These are phyloP conservation scores for Penicillium hordei DNA, from an alignment of 2,329 filamentous ascomycete genomes.

Conservation along the genomic window DNA sequence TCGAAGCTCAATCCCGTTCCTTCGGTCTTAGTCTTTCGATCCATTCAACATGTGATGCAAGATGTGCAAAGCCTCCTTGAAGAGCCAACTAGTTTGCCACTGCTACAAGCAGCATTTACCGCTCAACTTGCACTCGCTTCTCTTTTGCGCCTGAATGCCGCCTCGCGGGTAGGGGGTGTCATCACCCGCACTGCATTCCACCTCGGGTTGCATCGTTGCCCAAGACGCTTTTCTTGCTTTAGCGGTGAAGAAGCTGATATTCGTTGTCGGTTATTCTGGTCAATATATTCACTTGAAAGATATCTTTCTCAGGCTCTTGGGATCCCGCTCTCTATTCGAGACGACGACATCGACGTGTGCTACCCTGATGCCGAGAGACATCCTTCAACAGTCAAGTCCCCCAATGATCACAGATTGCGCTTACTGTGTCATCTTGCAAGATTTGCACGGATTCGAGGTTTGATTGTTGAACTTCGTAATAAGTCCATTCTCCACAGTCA, in stretches of 20 bases:
- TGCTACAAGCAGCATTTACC: conserved; percentile 53
- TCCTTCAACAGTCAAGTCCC: not conserved
- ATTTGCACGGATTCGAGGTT: conserved; percentile 51
- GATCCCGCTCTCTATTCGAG: conserved; percentile 55
- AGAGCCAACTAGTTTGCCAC: conserved; percentile 49
- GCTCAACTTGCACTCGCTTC: conserved; percentile 58
- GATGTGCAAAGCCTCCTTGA: conserved; percentile 50
- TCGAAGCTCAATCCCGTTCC: conserved; percentile 37
- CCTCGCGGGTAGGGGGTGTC: conserved; percentile 56
- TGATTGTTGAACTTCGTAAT: conserved; percentile 55
- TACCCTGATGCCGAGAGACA: conserved; percentile 53
- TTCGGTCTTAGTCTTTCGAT: conserved; percentile 48
- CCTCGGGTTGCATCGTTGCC: conserved; percentile 60
- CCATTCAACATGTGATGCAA: conserved; percentile 52
- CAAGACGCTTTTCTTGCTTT: conserved; percentile 54
- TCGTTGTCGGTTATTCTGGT: conserved; percentile 58
- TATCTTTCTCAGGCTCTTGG: conserved; percentile 59
- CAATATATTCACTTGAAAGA: conserved; percentile 56
- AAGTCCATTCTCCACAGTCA: conserved; percentile 51
- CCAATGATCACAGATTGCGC: conserved; percentile 30
- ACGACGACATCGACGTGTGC: conserved; percentile 61
- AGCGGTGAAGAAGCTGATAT: conserved; percentile 48
- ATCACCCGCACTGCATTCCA: conserved; percentile 58
- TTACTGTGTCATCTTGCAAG: conserved; percentile 47
- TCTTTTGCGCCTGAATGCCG: conserved; percentile 57